A percentile compares a stretch with the other conserved stretches of the same genome.
phyloP scores from a whole-genome alignment of 1,284 basidiomycete species.

The Takashimella koratensis region DNA sequence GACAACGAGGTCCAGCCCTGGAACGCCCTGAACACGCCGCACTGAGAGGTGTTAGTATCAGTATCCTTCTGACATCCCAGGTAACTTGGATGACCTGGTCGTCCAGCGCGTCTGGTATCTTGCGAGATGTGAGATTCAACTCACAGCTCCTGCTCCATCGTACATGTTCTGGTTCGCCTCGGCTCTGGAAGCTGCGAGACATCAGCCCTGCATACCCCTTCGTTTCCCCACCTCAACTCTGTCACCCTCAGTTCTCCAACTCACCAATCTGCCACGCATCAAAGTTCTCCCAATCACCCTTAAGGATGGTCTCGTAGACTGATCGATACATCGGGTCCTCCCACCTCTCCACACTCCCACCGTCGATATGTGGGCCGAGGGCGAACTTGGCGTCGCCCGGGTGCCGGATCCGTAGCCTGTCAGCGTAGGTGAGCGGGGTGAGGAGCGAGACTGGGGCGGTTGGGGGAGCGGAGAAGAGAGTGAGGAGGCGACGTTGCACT shows the following conservation, averaged over 20 bases:
- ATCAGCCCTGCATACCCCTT: too few species aligned
- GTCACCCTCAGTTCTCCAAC: constrained; percentile 1
- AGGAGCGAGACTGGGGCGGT: constrained; percentile 54
- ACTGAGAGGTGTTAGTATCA: too few species aligned
- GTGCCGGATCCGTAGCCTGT: constrained; percentile 67
- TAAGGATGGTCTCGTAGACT: constrained; percentile 59
- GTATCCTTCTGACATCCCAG: too few species aligned
- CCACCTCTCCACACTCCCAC: constrained; percentile 72
- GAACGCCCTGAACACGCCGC: constrained; percentile 71
- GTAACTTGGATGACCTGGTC: constrained; percentile 18
- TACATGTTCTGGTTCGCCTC: constrained; percentile 43
- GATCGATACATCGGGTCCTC: constrained; percentile 63
- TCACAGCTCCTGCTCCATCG: constrained; percentile 38
- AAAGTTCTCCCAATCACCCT: constrained; percentile 58
- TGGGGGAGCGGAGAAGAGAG: constrained; percentile 57
- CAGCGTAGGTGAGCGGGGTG: constrained; percentile 68
- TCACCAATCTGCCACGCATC: constrained; percentile 40
- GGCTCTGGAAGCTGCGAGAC: constrained; percentile 16
- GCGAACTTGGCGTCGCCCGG: constrained; percentile 69
- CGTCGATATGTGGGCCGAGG: constrained; percentile 71
- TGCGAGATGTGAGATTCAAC: too few species aligned
- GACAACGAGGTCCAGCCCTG: constrained; percentile 65
- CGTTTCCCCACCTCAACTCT: neutral
- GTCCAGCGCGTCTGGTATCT: too few species aligned
- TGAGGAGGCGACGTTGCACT: constrained; percentile 55